Evolutionary conservation across 805 yeast species (phyloP).

Genomic region (Wickerhamomyces xylosicus): DNA sequence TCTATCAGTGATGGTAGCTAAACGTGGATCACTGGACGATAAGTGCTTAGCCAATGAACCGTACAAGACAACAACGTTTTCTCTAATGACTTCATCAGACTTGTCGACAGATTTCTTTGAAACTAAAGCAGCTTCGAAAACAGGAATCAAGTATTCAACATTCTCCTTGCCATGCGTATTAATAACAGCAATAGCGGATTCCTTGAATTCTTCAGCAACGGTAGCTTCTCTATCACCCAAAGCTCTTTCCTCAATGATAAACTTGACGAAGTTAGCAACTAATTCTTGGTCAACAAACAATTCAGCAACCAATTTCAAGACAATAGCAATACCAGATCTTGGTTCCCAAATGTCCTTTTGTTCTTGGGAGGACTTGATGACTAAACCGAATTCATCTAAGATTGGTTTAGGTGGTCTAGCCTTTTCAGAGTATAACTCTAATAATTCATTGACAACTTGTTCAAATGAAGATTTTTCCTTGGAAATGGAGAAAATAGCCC

Average conservation of each 20-base stretch:
- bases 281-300: slow-evolving; percentile 26
- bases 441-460: slow-evolving; percentile 31
- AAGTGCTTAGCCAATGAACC: slow-evolving; percentile 89
- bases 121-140: slow-evolving; percentile 61
- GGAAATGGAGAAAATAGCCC: slow-evolving; percentile 33
- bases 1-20: slow-evolving; percentile 54
- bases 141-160: slow-evolving; percentile 68
- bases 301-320: slow-evolving; percentile 46
- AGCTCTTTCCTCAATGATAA: slow-evolving; percentile 52
- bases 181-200: slow-evolving; percentile 76
- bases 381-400: slow-evolving; percentile 72
- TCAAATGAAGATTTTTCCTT: slow-evolving; percentile 19
- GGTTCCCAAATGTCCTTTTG: slow-evolving; percentile 76
- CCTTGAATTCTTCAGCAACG: slow-evolving; percentile 77
- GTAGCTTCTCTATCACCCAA: slow-evolving; percentile 63
- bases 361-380: slow-evolving; percentile 46
- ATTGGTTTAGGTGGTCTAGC: slow-evolving; percentile 69
- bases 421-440: slow-evolving; percentile 46
- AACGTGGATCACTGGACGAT: slow-evolving; percentile 51
- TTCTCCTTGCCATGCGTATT: slow-evolving; percentile 50
- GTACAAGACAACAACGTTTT: slow-evolving; percentile 75
- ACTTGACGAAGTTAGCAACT: slow-evolving; percentile 47
- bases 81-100: slow-evolving; percentile 54
- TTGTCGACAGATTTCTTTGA: slow-evolving; percentile 37
- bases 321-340: slow-evolving; percentile 71